phyloP scores from a whole-genome alignment of 2,329 filamentous ascomycete genomes.

The Venturia pyrina region DNA sequence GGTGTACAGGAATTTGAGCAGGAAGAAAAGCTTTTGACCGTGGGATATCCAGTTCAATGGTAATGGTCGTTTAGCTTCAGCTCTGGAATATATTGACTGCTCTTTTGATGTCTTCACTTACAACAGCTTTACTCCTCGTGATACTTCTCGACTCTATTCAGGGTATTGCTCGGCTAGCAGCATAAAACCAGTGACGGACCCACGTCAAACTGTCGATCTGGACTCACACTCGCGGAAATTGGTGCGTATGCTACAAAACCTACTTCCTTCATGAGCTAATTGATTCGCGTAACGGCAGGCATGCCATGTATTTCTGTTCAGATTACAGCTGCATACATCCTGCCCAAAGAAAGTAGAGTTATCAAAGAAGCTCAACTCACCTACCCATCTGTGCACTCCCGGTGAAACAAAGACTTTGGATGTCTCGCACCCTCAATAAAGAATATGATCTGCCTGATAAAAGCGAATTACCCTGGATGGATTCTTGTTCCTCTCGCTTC shows the following conservation, averaged over 20 bases:
- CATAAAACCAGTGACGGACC: not conserved
- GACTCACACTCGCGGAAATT: not conserved
- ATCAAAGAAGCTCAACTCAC: not conserved
- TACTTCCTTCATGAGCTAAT: not conserved
- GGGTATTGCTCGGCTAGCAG: not conserved
- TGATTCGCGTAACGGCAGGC: not conserved
- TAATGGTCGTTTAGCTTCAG: not conserved
- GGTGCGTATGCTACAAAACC: not conserved
- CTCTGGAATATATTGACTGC: not conserved
- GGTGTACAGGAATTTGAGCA: not conserved
- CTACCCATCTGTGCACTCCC: not conserved
- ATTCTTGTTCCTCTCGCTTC: not conserved
- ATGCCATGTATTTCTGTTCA: not conserved
- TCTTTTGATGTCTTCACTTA: not conserved
- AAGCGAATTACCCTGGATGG: not conserved
- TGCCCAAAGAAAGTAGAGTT: not conserved
- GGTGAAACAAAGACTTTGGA: not conserved
- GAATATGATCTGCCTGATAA: not conserved
- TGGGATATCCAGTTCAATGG: not conserved
- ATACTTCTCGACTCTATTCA: not conserved
- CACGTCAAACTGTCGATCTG: not conserved
- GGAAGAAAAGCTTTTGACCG: not conserved
- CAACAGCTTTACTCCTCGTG: not conserved
- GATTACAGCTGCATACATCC: not conserved
- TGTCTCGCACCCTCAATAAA: not conserved